Conservation (phyloP, 805 yeast species). For the Candida sithepensis region DNA sequence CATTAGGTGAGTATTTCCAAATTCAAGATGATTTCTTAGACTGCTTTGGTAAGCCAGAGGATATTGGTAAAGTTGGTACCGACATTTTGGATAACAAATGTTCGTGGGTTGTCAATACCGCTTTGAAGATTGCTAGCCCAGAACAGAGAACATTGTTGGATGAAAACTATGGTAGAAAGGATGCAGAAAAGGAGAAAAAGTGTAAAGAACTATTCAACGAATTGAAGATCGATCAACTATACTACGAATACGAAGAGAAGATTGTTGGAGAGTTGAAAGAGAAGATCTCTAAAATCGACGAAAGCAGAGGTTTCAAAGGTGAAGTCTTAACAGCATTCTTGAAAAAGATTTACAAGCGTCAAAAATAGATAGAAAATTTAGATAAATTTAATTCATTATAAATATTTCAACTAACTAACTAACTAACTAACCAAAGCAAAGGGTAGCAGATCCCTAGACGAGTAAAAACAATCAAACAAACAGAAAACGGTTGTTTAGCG, state of each 20-base stretch:
- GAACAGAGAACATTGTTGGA: conserved; percentile 84
- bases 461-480: background rate
- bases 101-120: conserved; percentile 95
- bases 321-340: conserved; percentile 83
- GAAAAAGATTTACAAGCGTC: conserved; percentile 89
- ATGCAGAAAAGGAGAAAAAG: conserved; percentile 58
- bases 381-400: background rate
- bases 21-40: conserved; percentile 97
- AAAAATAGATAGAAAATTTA: conserved; percentile 47
- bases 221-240: conserved; percentile 65
- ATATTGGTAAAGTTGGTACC: conserved; percentile 97
- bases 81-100: conserved; percentile 98
- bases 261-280: conserved; percentile 60
- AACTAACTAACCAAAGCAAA: background rate
- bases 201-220: conserved; percentile 74
- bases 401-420: background rate
- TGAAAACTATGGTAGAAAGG: conserved; percentile 85
- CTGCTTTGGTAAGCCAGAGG: conserved; percentile 95
- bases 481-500: too few relatives aligned
- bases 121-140: conserved; percentile 70
- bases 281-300: conserved; percentile 74
- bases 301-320: conserved; percentile 87
- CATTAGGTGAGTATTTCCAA: conserved; percentile 97
- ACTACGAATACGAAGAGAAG: conserved; percentile 79
- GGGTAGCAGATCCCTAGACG: background rate